These are phyloP conservation scores for Aspergillus sclerotialis DNA, from an alignment of 2,329 filamentous ascomycete genomes.

Conservation along the genomic window DNA sequence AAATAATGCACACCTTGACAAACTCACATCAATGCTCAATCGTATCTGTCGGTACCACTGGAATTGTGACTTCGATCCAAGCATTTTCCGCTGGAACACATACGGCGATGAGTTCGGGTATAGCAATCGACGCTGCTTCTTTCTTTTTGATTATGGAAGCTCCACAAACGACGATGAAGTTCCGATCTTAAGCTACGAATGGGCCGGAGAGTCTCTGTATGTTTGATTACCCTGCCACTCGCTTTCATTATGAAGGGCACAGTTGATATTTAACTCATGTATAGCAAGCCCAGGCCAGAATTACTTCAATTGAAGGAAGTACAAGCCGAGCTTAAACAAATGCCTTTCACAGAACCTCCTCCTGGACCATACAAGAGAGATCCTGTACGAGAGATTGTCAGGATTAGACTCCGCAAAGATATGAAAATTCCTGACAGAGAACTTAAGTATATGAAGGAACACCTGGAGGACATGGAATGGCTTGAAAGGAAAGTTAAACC, in stretches of 20 bases:
- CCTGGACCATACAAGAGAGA: background rate
- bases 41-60: background rate
- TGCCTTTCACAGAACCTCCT: background rate
- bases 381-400: background rate
- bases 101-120: background rate
- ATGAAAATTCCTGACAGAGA: constrained; percentile 1
- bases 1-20: background rate
- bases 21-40: background rate
- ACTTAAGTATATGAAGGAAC: constrained; percentile 5
- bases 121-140: background rate
- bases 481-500: constrained; percentile 4
- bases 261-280: background rate
- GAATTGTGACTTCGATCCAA: background rate
- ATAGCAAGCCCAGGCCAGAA: background rate
- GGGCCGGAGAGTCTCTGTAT: background rate
- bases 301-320: constrained; percentile 2
- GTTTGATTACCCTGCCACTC: too few relatives aligned
- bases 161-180: background rate
- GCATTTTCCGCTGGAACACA: background rate
- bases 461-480: constrained; percentile 7
- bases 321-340: background rate
- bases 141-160: background rate
- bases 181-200: background rate
- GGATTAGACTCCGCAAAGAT: background rate
- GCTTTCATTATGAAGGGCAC: background rate